These are phyloP conservation scores for Euphorbia corollata DNA, from an alignment of 441 rosid genomes.

Conservation along the genomic window DNA sequence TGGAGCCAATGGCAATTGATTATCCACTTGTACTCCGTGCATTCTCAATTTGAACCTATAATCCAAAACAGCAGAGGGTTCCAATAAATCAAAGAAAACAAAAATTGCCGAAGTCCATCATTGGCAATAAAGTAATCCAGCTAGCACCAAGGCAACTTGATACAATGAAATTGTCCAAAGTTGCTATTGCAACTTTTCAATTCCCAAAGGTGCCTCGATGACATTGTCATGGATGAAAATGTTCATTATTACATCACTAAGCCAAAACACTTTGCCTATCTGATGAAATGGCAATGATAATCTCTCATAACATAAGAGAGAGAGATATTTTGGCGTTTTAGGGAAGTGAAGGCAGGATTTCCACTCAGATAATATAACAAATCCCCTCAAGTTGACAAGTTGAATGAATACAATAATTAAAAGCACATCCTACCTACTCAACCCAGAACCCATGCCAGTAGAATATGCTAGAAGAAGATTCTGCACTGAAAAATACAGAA, in stretches of 20 bases:
- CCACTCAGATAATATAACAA: neutral
- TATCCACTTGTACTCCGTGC: conserved; percentile 87
- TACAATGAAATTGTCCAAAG: neutral
- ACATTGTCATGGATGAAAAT: neutral
- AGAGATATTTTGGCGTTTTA: neutral
- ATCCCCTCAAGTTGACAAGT: neutral
- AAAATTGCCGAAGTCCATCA: conserved; percentile 6
- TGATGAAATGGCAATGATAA: neutral
- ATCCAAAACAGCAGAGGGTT: conserved; percentile 19
- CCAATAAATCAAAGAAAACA: neutral
- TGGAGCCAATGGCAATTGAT: conserved; percentile 89
- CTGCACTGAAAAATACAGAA: conserved; percentile 78
- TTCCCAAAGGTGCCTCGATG: neutral
- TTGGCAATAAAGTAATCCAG: conserved; percentile 10
- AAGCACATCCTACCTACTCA: conserved; percentile 56
- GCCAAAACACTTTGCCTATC: neutral
- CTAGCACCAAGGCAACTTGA: neutral
- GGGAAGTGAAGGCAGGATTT: neutral
- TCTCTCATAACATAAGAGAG: neutral
- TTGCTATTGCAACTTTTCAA: conserved; percentile 9
- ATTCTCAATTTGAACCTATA: conserved; percentile 78
- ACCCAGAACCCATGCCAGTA: conserved; percentile 85
- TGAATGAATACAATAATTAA: neutral
- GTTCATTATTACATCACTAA: neutral
- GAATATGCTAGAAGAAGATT: conserved; percentile 81